Conservation (phyloP, 495 filamentous ascomycete species). For the Tuber microsphaerosporum region DNA sequence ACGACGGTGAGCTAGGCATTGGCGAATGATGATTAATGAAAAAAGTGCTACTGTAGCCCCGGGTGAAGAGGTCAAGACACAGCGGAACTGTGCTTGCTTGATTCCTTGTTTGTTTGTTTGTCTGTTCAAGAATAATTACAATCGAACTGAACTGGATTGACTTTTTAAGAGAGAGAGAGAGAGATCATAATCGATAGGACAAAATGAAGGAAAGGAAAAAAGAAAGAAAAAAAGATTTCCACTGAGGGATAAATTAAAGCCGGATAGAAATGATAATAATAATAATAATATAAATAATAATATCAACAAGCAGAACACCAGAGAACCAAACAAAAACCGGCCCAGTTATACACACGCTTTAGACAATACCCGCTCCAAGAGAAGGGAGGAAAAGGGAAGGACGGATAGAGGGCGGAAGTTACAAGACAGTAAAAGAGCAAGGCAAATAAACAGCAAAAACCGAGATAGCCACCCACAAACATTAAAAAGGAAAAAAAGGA, state of each 20-base stretch:
- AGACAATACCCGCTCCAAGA: not conserved
- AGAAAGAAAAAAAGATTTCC: not conserved
- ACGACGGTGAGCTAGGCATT: not conserved
- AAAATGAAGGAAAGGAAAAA: not conserved
- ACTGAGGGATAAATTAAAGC: not conserved
- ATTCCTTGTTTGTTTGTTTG: not conserved
- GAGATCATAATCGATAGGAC: not conserved
- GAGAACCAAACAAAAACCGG: not conserved
- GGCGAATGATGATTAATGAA: not conserved
- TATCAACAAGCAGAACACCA: not conserved
- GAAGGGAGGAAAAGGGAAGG: not conserved
- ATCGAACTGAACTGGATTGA: not conserved
- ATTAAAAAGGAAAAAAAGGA: slow-evolving; percentile 19
- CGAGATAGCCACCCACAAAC: slow-evolving; percentile 6
- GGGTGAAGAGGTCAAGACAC: not conserved
- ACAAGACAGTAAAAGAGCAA: not conserved
- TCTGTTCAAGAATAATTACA: not conserved
- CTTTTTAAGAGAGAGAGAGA: no score
- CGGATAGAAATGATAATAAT: not conserved
- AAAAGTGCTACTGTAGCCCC: not conserved
- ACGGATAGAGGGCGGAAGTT: not conserved
- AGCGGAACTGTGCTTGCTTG: not conserved
- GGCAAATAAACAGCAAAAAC: not conserved
- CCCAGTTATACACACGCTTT: not conserved
- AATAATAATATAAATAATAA: not conserved